Conservation (phyloP, 345 rosid genomes). For the Chamaenerion angustifolium region DNA sequence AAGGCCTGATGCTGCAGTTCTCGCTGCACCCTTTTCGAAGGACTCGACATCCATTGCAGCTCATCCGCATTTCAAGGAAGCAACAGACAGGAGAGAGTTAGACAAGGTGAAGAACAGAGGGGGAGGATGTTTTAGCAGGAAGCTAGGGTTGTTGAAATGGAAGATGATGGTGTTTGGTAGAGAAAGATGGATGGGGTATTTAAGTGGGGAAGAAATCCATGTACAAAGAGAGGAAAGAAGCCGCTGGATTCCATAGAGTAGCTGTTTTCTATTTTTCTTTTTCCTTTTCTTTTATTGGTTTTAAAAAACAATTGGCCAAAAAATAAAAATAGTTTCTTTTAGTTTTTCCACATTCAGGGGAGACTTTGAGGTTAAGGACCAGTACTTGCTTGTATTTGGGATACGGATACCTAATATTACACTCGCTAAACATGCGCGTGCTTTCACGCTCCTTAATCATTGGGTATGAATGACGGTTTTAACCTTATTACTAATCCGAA, state of each 20-base stretch:
- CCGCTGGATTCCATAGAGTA: background rate
- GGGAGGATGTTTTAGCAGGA: background rate
- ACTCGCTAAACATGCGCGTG: slow-evolving; percentile 8
- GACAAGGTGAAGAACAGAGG: background rate
- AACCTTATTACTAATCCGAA: no score
- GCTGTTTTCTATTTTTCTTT: slow-evolving; percentile 1
- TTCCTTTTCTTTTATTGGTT: background rate
- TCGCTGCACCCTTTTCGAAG: slow-evolving; percentile 95
- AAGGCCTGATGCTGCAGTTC: slow-evolving; percentile 78
- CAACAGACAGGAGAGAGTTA: slow-evolving; percentile 5
- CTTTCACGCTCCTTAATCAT: no score
- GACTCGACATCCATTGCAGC: slow-evolving; percentile 95
- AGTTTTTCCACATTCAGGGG: slow-evolving; percentile 3
- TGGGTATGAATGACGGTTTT: no score
- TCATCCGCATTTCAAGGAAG: slow-evolving; percentile 52
- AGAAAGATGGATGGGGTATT: slow-evolving; percentile 1
- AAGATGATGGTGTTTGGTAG: background rate
- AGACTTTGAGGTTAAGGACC: background rate
- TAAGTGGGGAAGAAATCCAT: background rate
- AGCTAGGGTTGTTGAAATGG: background rate
- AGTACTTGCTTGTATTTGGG: no score
- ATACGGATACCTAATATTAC: background rate
- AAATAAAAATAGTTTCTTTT: no score
- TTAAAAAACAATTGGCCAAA: no score
- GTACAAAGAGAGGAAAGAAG: background rate